Conservation (phyloP, 768 basidiomycete genomes). For the Lentinula boryana region DNA sequence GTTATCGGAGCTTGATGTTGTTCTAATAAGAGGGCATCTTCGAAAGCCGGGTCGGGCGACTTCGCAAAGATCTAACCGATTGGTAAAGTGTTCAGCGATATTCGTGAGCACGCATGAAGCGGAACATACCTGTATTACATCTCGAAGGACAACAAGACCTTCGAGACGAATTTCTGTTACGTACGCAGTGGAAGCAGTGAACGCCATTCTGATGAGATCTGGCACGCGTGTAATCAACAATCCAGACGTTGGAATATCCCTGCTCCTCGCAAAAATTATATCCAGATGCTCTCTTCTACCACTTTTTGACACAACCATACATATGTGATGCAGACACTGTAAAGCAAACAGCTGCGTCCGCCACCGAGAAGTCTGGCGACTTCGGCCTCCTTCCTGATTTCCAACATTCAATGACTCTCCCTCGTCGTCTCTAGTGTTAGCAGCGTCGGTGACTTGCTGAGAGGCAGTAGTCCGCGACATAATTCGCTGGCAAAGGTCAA, state of each 20-base stretch:
- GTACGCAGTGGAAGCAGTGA: slow-evolving; percentile 94
- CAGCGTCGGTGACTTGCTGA: slow-evolving; percentile 64
- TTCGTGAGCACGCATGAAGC: background rate
- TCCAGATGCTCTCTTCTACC: slow-evolving; percentile 83
- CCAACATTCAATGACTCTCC: slow-evolving; percentile 82
- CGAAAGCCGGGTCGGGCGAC: slow-evolving; percentile 89
- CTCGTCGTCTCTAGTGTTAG: slow-evolving; percentile 80
- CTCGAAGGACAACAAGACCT: slow-evolving; percentile 81
- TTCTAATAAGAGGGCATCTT: slow-evolving; percentile 84
- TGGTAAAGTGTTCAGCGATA: background rate
- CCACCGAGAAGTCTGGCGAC: slow-evolving; percentile 76
- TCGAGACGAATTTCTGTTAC: slow-evolving; percentile 93
- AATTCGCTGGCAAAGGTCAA: slow-evolving; percentile 94
- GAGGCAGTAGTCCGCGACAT: slow-evolving; percentile 91
- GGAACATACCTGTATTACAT: slow-evolving; percentile 80
- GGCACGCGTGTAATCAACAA: slow-evolving; percentile 81
- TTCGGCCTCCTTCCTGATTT: slow-evolving; percentile 33
- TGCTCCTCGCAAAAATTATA: slow-evolving; percentile 57
- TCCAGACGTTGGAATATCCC: slow-evolving; percentile 50
- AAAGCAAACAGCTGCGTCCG: slow-evolving; percentile 94
- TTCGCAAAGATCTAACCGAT: slow-evolving; percentile 68
- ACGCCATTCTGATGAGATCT: slow-evolving; percentile 96
- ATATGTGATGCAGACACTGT: slow-evolving; percentile 87
- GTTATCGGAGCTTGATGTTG: slow-evolving; percentile 99
- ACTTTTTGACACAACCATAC: slow-evolving; percentile 64